These are phyloP conservation scores for Fonsecaea multimorphosa DNA, from an alignment of 2,329 filamentous ascomycete species.

Conservation along the genomic window DNA sequence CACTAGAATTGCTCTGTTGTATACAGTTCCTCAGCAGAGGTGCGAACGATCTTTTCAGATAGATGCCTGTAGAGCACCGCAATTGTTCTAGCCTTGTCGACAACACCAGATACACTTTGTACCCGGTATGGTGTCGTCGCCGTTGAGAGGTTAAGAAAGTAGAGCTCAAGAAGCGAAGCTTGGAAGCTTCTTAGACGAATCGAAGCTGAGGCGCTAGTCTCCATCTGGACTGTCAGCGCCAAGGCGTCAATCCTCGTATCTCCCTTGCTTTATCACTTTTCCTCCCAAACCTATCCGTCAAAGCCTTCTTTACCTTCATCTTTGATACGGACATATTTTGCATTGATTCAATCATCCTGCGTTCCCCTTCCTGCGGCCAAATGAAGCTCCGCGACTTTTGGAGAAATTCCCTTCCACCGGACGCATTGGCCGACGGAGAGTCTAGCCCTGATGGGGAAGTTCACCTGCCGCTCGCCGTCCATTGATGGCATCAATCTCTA, in stretches of 20 bases:
- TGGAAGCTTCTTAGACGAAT: not conserved
- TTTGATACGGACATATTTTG: not conserved
- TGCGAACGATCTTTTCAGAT: conserved; percentile 60
- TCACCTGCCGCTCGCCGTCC: conserved; percentile 51
- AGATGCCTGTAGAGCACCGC: conserved; percentile 46
- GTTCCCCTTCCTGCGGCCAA: conserved; percentile 61
- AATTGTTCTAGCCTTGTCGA: conserved; percentile 38
- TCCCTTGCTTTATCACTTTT: not conserved
- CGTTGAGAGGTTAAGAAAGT: not conserved
- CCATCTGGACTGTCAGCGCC: not conserved
- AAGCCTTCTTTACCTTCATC: not conserved
- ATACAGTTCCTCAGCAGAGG: conserved; percentile 54
- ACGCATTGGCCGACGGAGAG: conserved; percentile 45
- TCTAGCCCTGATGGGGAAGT: conserved; percentile 78
- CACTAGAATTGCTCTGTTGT: conserved; percentile 1
- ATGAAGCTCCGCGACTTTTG: conserved; percentile 64
- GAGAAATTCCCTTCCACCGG: not conserved
- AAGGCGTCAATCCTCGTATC: not conserved
- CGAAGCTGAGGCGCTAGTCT: not conserved
- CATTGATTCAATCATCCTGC: not conserved
- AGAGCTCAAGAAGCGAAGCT: not conserved
- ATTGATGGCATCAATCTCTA: conserved; percentile 72
- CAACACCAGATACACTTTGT: conserved; percentile 26
- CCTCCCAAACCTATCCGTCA: not conserved
- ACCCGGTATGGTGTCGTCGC: not conserved